Evolutionary conservation across 169 alveolate genomes (phyloP), one percentile per base, ranked within the genome.

Genomic region (Eimeria acervulina): DNA sequence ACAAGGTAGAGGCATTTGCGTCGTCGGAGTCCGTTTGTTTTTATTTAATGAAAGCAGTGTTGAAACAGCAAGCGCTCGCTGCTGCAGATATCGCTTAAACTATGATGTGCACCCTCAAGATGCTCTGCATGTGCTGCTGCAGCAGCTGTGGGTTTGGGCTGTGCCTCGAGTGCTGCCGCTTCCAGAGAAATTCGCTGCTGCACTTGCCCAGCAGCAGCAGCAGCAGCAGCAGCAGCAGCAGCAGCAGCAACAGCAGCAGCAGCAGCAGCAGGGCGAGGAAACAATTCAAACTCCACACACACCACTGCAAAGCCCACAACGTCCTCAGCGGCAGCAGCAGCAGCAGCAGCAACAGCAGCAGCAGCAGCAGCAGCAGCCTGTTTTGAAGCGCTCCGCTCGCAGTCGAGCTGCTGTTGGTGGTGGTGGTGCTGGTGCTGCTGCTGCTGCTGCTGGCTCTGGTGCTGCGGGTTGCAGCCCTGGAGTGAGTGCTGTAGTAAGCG

Each of bases 31-130:
- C 44, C 33, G 80, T 21, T 47, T 90, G 55, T 52, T 70, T n/a
- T 90, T 59, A 33, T 90, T 90, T 44, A 61, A 87, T 4, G 95
- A 66, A 12, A 66, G 68, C 33, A 52, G 52, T 26, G 88, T 90
- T 17, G 88, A 70, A 33, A 31, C 61, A 52, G 70, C 52, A 4
- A 66, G 88, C 59, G 95, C 80, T 28, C 38, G 74, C 36, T 80
- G 78, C 59, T 80, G 78, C 55, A 68, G 95, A 3, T 90, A 90
- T n/a, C 95, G 95, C 21, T 88, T 90, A n/a, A 40, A 47, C 78
- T 90, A 90, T 63, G 95, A 90, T 38, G 36, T 90, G 12, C 95
- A 90, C 36, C 95, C 95, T 68, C 95, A 90, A n/a, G 95, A 90
- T 38, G 42, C 95, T 33, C 38, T 90, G 55, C 88, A 66, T 40